Evolutionary conservation across 1,284 basidiomycete genomes (phyloP), one percentile per base, ranked within the genome.

Genomic region (Macrocystidia cucumis): DNA sequence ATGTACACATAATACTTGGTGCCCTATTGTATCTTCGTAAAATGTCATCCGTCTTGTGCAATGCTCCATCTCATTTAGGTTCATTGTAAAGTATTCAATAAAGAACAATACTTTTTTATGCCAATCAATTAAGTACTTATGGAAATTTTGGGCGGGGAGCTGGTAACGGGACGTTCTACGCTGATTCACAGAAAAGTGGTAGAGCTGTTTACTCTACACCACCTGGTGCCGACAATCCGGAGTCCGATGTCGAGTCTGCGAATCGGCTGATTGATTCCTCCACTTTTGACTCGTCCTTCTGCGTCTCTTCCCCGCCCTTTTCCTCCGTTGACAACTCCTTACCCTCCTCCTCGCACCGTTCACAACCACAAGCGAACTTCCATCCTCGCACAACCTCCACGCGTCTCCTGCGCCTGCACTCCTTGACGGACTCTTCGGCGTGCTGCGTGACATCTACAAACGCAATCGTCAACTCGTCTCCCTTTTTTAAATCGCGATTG

Each of bases 321-420:
- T 67, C 67, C 12, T 57, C 57, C 5, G 40, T 42, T 12, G 46
- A 50, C 47, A 60, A 39, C 18, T 44, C 46, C 33, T 55, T 52
- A 3, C 52, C 65, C 52, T 89, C 85, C 35, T 62, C 59, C 28
- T 57, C 46, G 52, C 86, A 89, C 29, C 72, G 69, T 34, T 64
- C 53, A 52, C 85, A 89, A 33, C 62, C 56, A 51, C 85, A 89
- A 16, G 78, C 74, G 51, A 89, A 86, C 42, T 69, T 67, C 86
- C 85, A 89, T 23, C 85, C 85, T 28, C 78, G 67, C n/a, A 73
- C 81, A 25, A 89, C 67, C 56, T 86, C 82, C 45, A 67, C 63
- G 17, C 86, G 71, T 41, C 85, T 65, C 33, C 80, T 68, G 31
- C 72, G 63, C 34, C 79, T 65, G 33, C 76, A 73, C 19, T 78